Evolutionary conservation across 306 rosid genomes (phyloP).

Genomic region (Neltuma alba): DNA sequence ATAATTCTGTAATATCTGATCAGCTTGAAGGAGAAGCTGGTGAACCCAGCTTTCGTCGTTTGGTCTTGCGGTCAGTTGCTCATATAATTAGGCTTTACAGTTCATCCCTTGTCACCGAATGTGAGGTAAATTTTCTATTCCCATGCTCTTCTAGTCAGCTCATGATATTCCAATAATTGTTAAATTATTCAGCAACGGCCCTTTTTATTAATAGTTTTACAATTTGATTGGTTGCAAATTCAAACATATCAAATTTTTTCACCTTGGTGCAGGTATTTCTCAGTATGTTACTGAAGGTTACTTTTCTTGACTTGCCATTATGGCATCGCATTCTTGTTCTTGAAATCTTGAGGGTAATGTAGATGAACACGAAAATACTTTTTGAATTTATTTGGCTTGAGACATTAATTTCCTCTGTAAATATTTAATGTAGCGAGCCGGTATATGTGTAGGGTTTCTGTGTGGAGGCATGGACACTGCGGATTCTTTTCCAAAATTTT

Average conservation of each 20-base stretch:
- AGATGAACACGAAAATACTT: slow-evolving; percentile 18
- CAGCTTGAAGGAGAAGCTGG: slow-evolving; percentile 97
- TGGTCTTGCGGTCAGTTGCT: slow-evolving; percentile 98
- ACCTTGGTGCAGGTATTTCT: slow-evolving; percentile 81
- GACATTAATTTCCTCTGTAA: slow-evolving; percentile 25
- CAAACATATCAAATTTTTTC: slow-evolving; percentile 9
- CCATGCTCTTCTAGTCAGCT: slow-evolving; percentile 31
- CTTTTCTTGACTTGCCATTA: slow-evolving; percentile 92
- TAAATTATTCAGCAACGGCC: slow-evolving; percentile 14
- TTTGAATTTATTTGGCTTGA: slow-evolving; percentile 24
- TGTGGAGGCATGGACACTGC: slow-evolving; percentile 88
- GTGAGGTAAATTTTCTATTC: slow-evolving; percentile 72
- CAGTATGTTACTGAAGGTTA: slow-evolving; percentile 93
- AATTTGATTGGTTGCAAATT: not conserved
- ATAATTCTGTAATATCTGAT: slow-evolving; percentile 36
- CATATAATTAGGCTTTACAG: slow-evolving; percentile 97
- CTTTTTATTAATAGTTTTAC: not conserved
- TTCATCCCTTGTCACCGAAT: slow-evolving; percentile 91
- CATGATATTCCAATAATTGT: slow-evolving; percentile 19
- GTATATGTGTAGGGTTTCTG: slow-evolving; percentile 80
- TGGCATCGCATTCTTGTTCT: slow-evolving; percentile 99
- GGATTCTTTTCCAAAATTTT: slow-evolving; percentile 86
- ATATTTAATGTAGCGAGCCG: slow-evolving; percentile 29
- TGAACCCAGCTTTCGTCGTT: slow-evolving; percentile 90
- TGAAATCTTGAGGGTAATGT: slow-evolving; percentile 92